Evolutionary conservation across 1,284 basidiomycete genomes (phyloP), one percentile per base, ranked within the genome.

Genomic region (Agaricales sp.): DNA sequence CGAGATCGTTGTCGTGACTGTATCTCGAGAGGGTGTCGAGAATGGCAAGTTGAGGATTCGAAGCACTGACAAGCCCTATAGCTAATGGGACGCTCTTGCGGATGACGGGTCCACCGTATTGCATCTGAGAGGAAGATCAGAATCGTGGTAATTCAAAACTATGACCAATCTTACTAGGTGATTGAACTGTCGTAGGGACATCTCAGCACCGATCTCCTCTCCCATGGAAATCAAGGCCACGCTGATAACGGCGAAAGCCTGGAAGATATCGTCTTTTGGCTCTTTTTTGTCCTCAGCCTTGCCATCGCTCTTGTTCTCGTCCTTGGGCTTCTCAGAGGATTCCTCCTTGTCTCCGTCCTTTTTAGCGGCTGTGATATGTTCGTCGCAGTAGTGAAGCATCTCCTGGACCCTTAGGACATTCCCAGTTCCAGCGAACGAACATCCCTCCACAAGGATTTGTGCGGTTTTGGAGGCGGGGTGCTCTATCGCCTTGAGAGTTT

Each of bases 11-110:
- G 73, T 99, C 96, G 73, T 99, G 96, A 56, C 92, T 96, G 72
- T 99, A 99, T 66, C 96, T 97, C n/a, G 94, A 98, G 4, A 99
- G 81, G 0, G 93, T 98, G 66, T 99, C 96, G 57, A 99, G 82
- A 54, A 99, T 88, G 23, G 88, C 75, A n/a, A 98, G 77, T 66
- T 92, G 88, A 14, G 96, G 96, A 68, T 99, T 97, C 49, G 96
- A 99, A 14, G 92, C 84, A 63, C 87, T 92, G 62, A 98, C 80
- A 48, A 99, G 80, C 53, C 92, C 95, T 45, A 99, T 82, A 3
- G 95, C 96, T 3, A 99, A 81, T 14, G 96, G 96, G n/a, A 99
- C 88, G 1, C 88, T 75, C 72, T 90, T 89, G 26, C 96, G 85
- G 59, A 99, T 93, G 52, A 83, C 73, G 1, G 94, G 91, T 60